Evolutionary conservation across 1,139 yeast species (phyloP).

Genomic region (Pichia inconspicua): DNA sequence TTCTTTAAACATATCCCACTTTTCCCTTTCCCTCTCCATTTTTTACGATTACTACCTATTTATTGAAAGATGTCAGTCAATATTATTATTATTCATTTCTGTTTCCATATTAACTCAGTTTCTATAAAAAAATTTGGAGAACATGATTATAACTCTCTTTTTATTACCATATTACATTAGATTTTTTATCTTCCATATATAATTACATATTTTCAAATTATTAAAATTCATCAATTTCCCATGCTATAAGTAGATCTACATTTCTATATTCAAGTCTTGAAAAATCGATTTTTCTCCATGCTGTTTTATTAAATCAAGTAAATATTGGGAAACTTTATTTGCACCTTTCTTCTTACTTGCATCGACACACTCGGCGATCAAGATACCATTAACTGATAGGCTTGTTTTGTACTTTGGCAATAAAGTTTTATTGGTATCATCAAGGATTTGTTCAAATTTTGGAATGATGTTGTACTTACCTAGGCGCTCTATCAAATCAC

Average conservation of each 20-base stretch:
- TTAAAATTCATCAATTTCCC: neutral
- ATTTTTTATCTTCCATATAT: constrained; percentile 5
- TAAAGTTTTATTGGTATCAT: constrained; percentile 26
- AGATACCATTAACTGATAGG: constrained; percentile 32
- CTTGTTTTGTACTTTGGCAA: constrained; percentile 31
- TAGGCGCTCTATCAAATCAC: constrained; percentile 18
- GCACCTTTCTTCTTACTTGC: constrained; percentile 39
- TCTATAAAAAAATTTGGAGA: neutral
- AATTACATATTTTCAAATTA: constrained; percentile 1
- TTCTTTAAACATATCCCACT: constrained; percentile 1
- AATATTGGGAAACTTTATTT: constrained; percentile 41
- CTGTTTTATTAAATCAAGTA: constrained; percentile 28
- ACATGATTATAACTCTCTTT: neutral
- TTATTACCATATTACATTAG: neutral
- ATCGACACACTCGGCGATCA: constrained; percentile 36
- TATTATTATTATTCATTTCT: constrained; percentile 15
- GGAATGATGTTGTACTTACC: constrained; percentile 38
- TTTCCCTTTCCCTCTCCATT: neutral
- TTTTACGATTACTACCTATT: constrained; percentile 8
- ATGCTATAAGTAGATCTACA: neutral
- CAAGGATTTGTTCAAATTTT: constrained; percentile 27
- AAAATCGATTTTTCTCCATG: constrained; percentile 15
- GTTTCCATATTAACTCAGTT: constrained; percentile 5
- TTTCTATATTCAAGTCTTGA: constrained; percentile 1
- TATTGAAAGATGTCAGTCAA: constrained; percentile 2